These are phyloP conservation scores for Cystoisospora suis DNA, from an alignment of 169 alveolate species.

Conservation along the genomic window DNA sequence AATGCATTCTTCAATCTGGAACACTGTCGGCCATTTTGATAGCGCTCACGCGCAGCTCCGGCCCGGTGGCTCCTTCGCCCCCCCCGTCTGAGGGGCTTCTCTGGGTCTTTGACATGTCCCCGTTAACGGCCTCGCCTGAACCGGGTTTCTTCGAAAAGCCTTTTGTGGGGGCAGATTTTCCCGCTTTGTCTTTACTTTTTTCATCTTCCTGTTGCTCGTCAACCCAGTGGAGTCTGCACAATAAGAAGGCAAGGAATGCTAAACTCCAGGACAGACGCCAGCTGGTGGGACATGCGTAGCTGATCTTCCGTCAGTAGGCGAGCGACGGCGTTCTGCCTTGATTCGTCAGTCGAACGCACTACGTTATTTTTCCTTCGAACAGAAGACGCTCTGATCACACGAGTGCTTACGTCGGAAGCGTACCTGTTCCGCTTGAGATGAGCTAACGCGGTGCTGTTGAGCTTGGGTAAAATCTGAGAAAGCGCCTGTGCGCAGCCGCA, in stretches of 20 bases:
- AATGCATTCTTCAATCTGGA: too few relatives aligned
- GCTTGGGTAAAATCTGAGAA: constrained; percentile 7
- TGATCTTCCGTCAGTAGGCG: too few relatives aligned
- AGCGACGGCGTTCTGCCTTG: too few relatives aligned
- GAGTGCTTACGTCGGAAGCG: too few relatives aligned
- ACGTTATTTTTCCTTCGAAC: too few relatives aligned
- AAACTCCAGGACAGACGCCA: too few relatives aligned
- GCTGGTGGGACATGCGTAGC: too few relatives aligned
- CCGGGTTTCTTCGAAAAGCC: constrained; percentile 13
- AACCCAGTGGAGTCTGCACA: constrained; percentile 11
- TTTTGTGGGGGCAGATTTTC: not conserved
- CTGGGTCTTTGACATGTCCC: not conserved
- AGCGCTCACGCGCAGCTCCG: constrained; percentile 5
- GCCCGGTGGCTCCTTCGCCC: not conserved
- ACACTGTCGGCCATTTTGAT: too few relatives aligned
- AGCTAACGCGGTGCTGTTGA: not conserved
- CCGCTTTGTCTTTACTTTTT: not conserved
- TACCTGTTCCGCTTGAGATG: constrained; percentile 15
- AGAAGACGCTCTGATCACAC: too few relatives aligned
- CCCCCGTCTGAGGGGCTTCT: not conserved
- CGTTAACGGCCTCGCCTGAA: not conserved
- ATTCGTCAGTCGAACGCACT: too few relatives aligned
- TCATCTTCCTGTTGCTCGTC: constrained; percentile 28
- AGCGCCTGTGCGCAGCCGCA: not conserved
- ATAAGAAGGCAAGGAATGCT: too few relatives aligned